Conservation (phyloP, 345 rosid genomes). For the Salix arbutifolia region DNA sequence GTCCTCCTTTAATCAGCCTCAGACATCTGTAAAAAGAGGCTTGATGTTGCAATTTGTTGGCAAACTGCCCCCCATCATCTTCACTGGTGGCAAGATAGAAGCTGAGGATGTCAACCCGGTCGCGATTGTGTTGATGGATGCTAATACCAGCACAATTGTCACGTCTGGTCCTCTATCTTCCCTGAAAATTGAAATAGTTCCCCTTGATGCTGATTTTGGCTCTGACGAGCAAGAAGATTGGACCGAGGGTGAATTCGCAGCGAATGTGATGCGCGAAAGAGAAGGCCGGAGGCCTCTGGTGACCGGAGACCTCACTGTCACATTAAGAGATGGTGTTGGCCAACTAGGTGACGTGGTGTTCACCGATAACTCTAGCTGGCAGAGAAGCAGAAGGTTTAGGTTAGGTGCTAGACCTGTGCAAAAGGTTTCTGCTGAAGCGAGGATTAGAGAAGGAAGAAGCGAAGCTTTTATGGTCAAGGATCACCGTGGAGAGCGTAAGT, state of each 20-base stretch:
- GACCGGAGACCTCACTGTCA: constrained; percentile 49
- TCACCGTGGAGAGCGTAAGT: constrained; percentile 82
- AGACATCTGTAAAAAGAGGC: constrained; percentile 29
- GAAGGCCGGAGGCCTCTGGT: constrained; percentile 67
- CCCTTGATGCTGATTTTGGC: constrained; percentile 58
- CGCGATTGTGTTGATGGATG: constrained; percentile 44
- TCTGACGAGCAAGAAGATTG: constrained; percentile 44
- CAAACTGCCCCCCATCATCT: constrained; percentile 37
- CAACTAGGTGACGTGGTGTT: constrained; percentile 39
- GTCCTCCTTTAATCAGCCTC: constrained; percentile 21
- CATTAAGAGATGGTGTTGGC: constrained; percentile 48
- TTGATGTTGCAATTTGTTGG: constrained; percentile 43
- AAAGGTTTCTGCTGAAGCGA: constrained; percentile 30
- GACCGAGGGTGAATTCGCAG: constrained; percentile 40
- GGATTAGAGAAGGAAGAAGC: constrained; percentile 60
- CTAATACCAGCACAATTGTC: constrained; percentile 27
- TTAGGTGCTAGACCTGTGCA: constrained; percentile 54
- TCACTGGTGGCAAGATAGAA: constrained; percentile 53
- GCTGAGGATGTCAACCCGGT: constrained; percentile 43
- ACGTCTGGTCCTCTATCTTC: constrained; percentile 48
- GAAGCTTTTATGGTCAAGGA: constrained; percentile 69
- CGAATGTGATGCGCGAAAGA: constrained; percentile 47
- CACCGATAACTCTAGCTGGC: constrained; percentile 88
- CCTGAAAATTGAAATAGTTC: constrained; percentile 50
- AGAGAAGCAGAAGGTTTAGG: constrained; percentile 59